Evolutionary conservation across 2,329 filamentous ascomycete species (phyloP), one percentile per base, ranked within the genome.

Genomic region (Pestalotiopsis sp.): DNA sequence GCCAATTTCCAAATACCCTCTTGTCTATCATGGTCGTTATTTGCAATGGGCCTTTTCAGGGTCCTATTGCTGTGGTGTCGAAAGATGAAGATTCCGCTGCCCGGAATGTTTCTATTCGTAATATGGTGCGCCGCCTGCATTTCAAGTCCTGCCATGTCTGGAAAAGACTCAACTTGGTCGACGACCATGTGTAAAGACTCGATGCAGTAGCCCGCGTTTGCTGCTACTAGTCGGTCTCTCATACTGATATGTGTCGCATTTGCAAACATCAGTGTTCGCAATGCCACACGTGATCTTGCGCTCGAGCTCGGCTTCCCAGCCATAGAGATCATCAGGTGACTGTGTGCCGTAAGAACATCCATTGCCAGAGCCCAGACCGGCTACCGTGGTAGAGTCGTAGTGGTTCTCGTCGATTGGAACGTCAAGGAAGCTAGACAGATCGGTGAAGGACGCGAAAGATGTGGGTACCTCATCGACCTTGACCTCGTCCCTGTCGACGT

Each of bases 271-370:
- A 14, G 70, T 64, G 64, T 71, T 70, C 36, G 70, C 68, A 57
- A 74, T 71, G 63, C 71, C 70, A 66, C 73, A 77, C 14, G 71
- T 68, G 49, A 73, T 65, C 68, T 76, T 76, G 68, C 74, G 75
- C 23, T 82, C 79, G 23, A 83, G 78, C 71, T 85, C 85, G 11
- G 84, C 85, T 69, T 88, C 85, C 86, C 86, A 88, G 13, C 86
- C 86, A 68, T 88, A 88, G 4, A 82, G 72, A 67, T 88, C 85
- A 2, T 79, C 75, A 5, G 76, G 76, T 3, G 77, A 76, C 14
- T 74, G 74, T 9, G 74, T 69, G 64, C 71, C 73, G 45, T 52
- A 52, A 17, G 45, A n/a, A 58, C 75, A 77, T 4, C 75, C 65
- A 5, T 77, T 36, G 31, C 31, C 77, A 2, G 76, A 75, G 52